phyloP scores from a whole-genome alignment of 1,284 basidiomycete genomes.

The Irpex sp. region DNA sequence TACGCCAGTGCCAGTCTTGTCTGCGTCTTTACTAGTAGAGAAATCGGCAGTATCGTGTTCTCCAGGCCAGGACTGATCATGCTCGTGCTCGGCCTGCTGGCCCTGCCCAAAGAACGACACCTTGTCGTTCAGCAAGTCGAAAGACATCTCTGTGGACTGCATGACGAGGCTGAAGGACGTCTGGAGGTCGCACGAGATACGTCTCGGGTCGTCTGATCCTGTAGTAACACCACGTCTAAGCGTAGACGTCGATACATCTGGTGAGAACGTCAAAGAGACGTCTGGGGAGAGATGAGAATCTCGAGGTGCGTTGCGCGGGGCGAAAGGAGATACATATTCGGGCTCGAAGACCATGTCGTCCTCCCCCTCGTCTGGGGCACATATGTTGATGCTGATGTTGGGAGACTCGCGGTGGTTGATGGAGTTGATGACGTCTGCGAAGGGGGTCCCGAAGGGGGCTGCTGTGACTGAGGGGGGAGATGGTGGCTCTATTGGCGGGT shows the following conservation, averaged over 20 bases:
- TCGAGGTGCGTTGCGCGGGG: not conserved
- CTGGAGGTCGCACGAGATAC: constrained; percentile 54
- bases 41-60: not conserved
- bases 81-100: constrained; percentile 3
- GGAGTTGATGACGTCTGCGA: constrained; percentile 33
- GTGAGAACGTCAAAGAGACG: not conserved
- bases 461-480: constrained; percentile 8
- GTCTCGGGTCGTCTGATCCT: constrained; percentile 32
- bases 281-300: not conserved
- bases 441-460: constrained; percentile 29
- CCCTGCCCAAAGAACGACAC: constrained; percentile 49
- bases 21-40: no score
- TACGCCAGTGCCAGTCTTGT: no score
- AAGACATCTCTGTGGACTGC: constrained; percentile 51
- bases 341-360: not conserved
- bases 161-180: constrained; percentile 56
- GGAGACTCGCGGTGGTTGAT: constrained; percentile 24
- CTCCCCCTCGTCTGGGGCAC: constrained; percentile 12
- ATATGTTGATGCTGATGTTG: constrained; percentile 22
- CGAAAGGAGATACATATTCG: constrained; percentile 9
- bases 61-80: not conserved
- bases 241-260: constrained; percentile 5
- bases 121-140: constrained; percentile 62
- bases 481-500: not conserved
- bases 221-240: not conserved